Conservation (phyloP, 495 filamentous ascomycete species). For the Xylaria cubensis region DNA sequence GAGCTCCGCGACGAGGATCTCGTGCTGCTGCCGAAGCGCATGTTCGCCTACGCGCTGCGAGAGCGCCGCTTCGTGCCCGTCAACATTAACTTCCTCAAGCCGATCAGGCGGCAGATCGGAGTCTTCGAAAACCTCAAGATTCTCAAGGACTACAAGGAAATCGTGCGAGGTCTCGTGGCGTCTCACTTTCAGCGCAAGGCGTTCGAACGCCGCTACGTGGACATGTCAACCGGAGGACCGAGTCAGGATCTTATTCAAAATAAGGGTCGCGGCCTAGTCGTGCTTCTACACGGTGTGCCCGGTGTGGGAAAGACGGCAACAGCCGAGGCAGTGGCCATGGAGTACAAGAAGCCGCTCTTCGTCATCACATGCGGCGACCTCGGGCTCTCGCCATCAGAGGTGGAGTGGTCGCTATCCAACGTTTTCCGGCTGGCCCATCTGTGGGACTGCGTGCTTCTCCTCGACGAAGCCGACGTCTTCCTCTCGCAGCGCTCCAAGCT, state of each 20-base stretch:
- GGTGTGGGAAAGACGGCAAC: slow-evolving; percentile 69
- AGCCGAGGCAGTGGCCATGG: slow-evolving; percentile 59
- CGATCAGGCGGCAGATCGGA: slow-evolving; percentile 51
- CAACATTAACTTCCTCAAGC: slow-evolving; percentile 45
- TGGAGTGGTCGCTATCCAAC: slow-evolving; percentile 48
- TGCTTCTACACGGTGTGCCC: slow-evolving; percentile 60
- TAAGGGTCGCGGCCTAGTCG: slow-evolving; percentile 63
- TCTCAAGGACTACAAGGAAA: slow-evolving; percentile 55
- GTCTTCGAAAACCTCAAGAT: slow-evolving; percentile 64
- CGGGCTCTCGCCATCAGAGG: slow-evolving; percentile 49
- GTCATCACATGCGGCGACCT: slow-evolving; percentile 63
- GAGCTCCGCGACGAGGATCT: slow-evolving; percentile 44
- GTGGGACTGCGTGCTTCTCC: slow-evolving; percentile 62
- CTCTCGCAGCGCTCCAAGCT: slow-evolving; percentile 51
- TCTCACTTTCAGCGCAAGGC: slow-evolving; percentile 47
- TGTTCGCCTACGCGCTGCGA: slow-evolving; percentile 48
- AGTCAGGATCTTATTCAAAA: slow-evolving; percentile 68
- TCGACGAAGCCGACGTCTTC: slow-evolving; percentile 63
- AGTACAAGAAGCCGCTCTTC: slow-evolving; percentile 58
- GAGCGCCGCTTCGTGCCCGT: slow-evolving; percentile 48
- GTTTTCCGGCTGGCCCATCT: slow-evolving; percentile 60
- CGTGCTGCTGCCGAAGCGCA: slow-evolving; percentile 45
- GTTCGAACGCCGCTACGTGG: slow-evolving; percentile 61
- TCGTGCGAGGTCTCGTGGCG: slow-evolving; percentile 59
- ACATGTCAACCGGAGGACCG: slow-evolving; percentile 46